Base-by-base conservation (phyloP, 495 filamentous ascomycete genomes). In the Penicillium atrosanguineum region DNA sequence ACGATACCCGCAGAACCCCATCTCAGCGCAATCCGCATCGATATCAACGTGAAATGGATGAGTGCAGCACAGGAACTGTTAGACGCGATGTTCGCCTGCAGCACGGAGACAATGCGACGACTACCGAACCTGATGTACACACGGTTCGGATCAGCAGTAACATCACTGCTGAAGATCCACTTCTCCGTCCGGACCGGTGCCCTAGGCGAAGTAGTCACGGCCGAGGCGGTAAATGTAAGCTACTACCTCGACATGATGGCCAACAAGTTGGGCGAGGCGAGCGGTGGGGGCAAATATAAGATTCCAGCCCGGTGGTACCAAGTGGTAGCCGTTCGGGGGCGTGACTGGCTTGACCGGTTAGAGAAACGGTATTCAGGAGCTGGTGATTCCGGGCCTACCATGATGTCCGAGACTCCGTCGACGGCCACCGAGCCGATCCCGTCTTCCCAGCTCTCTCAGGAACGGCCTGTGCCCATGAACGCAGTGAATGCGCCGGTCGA, bases 31-130 rank as follows among this genome's bases (percentile, higher is more conserved):
- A 65, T 77, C 34, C 73, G 75, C 40, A 70, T 81, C 46, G 73
- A 78, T 52, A 68, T 79, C 45, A 78, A 70, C 15, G 62, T 79
- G 42, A 76, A 75, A 54, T 74, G 71, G 70, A 74, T 81, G 64
- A 70, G 74, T 36, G 72, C 72, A 18, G 71, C 76, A 0, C 79
- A 83, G 6, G 62, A 75, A 23, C 45, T 78, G 16, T 68, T 83
- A 7, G 77, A 83, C 46, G 64, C 65, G 5, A 67, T 79, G 11
- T 50, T 80, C 21, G 59, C 63, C 36, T 70, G 77, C 57, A 65
- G 71, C 36, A 60, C 67, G 11, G 62, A 69, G 14, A 64, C 60
- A 1, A 65, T 81, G 59, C 74, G 73, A 26, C 69, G 69, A 41
- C 50, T 80, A 15, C 76, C 79, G 1, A 77, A 76, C 26, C 63